These are phyloP conservation scores for Aspergillus fumigatus DNA, from an alignment of 2,329 filamentous ascomycete species.

Conservation along the genomic window DNA sequence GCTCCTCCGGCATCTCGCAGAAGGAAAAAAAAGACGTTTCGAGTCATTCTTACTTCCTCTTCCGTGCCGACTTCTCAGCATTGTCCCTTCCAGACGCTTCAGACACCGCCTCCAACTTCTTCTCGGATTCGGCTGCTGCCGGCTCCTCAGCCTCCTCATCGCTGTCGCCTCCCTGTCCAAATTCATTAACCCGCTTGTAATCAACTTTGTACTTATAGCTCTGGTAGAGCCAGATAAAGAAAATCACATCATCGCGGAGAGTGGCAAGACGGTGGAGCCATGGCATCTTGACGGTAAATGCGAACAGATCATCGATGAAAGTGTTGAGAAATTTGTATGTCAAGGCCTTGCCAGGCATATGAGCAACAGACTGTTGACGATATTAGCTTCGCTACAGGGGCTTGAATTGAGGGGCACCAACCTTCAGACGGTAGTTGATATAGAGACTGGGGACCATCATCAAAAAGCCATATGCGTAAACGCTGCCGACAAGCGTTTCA, in stretches of 20 bases:
- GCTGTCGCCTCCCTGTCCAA: constrained; percentile 95
- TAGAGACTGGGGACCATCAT: constrained; percentile 99
- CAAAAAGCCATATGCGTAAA: constrained; percentile 96
- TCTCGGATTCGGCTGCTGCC: constrained; percentile 13
- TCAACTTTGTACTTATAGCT: constrained; percentile 88
- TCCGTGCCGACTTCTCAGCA: constrained; percentile 26
- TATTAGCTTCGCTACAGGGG: constrained; percentile 10
- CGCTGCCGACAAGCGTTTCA: constrained; percentile 86
- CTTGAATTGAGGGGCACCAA: constrained; percentile 26
- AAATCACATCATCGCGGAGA: constrained; percentile 91
- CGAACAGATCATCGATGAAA: constrained; percentile 97
- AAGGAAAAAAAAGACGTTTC: not conserved
- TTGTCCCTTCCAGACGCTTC: constrained; percentile 27
- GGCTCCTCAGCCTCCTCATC: constrained; percentile 57
- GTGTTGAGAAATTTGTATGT: constrained; percentile 98
- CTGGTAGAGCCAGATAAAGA: constrained; percentile 97
- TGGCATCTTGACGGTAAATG: constrained; percentile 99
- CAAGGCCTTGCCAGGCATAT: constrained; percentile 96
- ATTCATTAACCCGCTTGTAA: constrained; percentile 91
- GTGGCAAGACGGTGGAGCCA: constrained; percentile 88
- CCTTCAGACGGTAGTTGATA: constrained; percentile 98
- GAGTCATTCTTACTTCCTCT: constrained; percentile 27
- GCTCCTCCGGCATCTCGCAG: not conserved
- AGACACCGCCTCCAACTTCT: constrained; percentile 17
- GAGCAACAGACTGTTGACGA: constrained; percentile 62